phyloP scores from a whole-genome alignment of 2,329 filamentous ascomycete genomes.

The Pyrenophora tritici-repentis region DNA sequence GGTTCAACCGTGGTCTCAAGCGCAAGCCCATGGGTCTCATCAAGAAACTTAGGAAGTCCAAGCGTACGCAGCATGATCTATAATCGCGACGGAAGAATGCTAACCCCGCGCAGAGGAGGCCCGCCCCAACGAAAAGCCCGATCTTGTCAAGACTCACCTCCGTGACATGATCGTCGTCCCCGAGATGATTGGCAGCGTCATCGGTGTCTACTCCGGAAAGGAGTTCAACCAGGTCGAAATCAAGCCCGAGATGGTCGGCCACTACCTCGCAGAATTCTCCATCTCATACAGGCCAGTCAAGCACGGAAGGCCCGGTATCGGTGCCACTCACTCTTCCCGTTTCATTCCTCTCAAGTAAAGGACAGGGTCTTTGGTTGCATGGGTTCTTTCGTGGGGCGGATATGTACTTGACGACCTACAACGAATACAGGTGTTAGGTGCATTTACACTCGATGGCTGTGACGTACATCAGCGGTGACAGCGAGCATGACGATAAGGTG shows the following conservation, averaged over 20 bases:
- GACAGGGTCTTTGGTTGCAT: conserved; percentile 48
- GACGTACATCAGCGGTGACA: conserved; percentile 38
- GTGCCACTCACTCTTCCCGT: conserved; percentile 99
- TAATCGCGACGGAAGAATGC: not conserved
- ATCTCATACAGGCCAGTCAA: conserved; percentile 99
- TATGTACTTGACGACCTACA: conserved; percentile 49
- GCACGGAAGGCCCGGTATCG: conserved; percentile 99
- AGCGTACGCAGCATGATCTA: conserved; percentile 22
- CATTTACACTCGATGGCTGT: conserved; percentile 42
- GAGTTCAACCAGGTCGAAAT: conserved; percentile 99
- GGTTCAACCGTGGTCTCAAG: conserved; percentile 99
- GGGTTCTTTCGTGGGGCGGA: conserved; percentile 45
- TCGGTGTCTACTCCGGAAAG: conserved; percentile 99
- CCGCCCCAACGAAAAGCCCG: conserved; percentile 96
- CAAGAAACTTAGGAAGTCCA: conserved; percentile 99
- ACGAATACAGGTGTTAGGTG: conserved; percentile 48
- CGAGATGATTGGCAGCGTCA: conserved; percentile 99
- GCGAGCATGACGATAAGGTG: conserved; percentile 38
- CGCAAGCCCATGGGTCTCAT: conserved; percentile 99
- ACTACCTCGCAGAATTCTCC: conserved; percentile 99
- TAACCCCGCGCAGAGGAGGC: conserved; percentile 32
- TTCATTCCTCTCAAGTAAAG: conserved; percentile 99
- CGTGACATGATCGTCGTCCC: conserved; percentile 99
- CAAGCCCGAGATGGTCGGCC: conserved; percentile 99
- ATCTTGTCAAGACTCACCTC: conserved; percentile 98